These are phyloP conservation scores for Forsythia viridissima DNA, from an alignment of 257 asterid species.

Conservation along the genomic window DNA sequence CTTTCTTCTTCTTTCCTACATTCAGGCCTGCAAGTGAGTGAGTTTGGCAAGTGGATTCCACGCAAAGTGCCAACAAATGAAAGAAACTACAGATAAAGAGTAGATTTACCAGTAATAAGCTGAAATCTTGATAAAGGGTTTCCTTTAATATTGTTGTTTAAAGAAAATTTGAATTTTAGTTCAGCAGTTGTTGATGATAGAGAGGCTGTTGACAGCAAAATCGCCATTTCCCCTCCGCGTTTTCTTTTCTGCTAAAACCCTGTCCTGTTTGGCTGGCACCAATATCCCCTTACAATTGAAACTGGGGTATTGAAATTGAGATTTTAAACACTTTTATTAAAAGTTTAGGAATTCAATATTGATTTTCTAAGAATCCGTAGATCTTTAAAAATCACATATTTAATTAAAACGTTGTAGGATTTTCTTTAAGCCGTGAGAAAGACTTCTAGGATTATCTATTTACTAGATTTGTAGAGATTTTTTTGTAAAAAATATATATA, in stretches of 20 bases:
- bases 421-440: too few relatives aligned
- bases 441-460: too few relatives aligned
- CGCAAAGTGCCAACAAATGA: constrained; percentile 11
- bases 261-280: background rate
- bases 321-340: too few relatives aligned
- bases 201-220: constrained; percentile 42
- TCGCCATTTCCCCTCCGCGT: constrained; percentile 22
- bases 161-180: constrained; percentile 33
- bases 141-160: constrained; percentile 25
- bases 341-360: too few relatives aligned
- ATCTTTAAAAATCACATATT: too few relatives aligned
- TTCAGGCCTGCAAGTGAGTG: constrained; percentile 35
- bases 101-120: constrained; percentile 48
- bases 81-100: background rate
- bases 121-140: constrained; percentile 37
- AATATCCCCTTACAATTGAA: background rate
- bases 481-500: too few relatives aligned
- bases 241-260: background rate
- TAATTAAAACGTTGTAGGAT: too few relatives aligned
- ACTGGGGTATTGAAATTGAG: too few relatives aligned
- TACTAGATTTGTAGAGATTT: too few relatives aligned
- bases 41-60: constrained; percentile 18
- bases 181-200: constrained; percentile 36
- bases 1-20: constrained; percentile 28
- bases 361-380: too few relatives aligned